Percentiles rank a stretch among this genome's conserved stretches.
Evolutionary conservation across 805 yeast genomes (phyloP).

Genomic region (Saccharomycopsis sp.): DNA sequence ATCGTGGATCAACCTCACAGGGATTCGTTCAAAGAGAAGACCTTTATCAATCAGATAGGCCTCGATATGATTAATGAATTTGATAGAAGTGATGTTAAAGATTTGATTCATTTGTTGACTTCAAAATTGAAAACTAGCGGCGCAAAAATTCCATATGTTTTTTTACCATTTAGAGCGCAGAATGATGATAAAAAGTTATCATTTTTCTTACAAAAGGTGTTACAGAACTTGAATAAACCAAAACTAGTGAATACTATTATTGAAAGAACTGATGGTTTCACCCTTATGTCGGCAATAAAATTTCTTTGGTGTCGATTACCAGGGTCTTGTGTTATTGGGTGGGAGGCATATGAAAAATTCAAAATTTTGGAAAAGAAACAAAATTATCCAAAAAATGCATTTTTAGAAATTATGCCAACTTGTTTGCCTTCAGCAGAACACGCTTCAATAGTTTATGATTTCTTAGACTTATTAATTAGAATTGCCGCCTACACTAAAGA

Average conservation of each 20-base stretch:
- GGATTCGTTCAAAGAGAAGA: conserved; percentile 13
- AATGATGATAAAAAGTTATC: conserved; percentile 55
- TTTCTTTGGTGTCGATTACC: conserved; percentile 86
- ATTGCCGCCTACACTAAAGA: conserved; percentile 72
- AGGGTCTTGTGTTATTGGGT: conserved; percentile 71
- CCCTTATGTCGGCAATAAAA: conserved; percentile 66
- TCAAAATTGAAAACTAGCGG: conserved; percentile 66
- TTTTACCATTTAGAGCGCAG: conserved; percentile 73
- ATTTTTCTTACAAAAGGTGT: conserved; percentile 46
- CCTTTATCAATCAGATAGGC: conserved; percentile 20
- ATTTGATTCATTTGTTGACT: conserved; percentile 63
- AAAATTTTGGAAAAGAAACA: conserved; percentile 56
- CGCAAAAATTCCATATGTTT: conserved; percentile 61
- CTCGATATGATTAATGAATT: conserved; percentile 33
- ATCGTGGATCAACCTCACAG: not conserved
- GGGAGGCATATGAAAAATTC: conserved; percentile 75
- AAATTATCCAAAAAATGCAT: conserved; percentile 64
- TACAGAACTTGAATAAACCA: conserved; percentile 29
- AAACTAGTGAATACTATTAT: conserved; percentile 35
- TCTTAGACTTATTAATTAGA: conserved; percentile 71
- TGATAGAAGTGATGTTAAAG: conserved; percentile 58
- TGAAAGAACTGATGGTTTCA: conserved; percentile 53
- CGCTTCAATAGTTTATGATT: conserved; percentile 84
- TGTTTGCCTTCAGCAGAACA: conserved; percentile 80
- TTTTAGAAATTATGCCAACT: conserved; percentile 75